Base-by-base conservation (phyloP, 2,329 filamentous ascomycete species). In the Hymenoscyphus albidus region DNA sequence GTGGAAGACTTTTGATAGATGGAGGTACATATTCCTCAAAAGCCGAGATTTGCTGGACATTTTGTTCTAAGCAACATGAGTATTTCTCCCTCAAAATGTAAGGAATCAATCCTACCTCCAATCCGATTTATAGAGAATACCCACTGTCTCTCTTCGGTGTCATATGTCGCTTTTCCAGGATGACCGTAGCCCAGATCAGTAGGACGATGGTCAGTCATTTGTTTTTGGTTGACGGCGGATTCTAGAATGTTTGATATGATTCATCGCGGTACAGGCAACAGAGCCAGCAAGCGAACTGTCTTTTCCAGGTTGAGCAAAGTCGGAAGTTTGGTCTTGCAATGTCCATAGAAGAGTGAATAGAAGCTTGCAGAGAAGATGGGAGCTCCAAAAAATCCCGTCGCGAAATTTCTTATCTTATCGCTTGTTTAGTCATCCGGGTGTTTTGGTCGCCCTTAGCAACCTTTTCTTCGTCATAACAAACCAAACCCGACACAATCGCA, bases 141-240 rank as follows among this genome's bases (percentile, higher is more conserved):
- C 75, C 75, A 76, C 65, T 68, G 57, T 14, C 68, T 68, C 61
- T 74, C 71, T 13, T 72, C 69, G 61, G 70, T 67, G 63, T 76
- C 70, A 68, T 86, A 87, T 6, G 76, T 75, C 54, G 81, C 73
- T 63, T 78, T 76, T 65, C 84, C 84, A 64, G 82, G 78, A 70
- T 85, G 81, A 74, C 84, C 84, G 70, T 81, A 81, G 62, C 80
- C 77, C 61, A 85, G 78, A 76, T 82, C 78, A 70, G 76, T 78
- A 44, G 77, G 73, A 51, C 77, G 74, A 62, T 75, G 76, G 63
- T 77, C 69, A 70, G 64, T 63, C 69, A 70, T 69, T 65, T 72
- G 81, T 80, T 71, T 77, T 76, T 69, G 62, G 65, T 68, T 55
- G 65, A 60, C 32, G 63, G 69, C 56, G 67, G 63, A 59, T 62